Base-by-base conservation (phyloP, 192 early-diverging fungal genomes). In the Mortierella claussenii region DNA sequence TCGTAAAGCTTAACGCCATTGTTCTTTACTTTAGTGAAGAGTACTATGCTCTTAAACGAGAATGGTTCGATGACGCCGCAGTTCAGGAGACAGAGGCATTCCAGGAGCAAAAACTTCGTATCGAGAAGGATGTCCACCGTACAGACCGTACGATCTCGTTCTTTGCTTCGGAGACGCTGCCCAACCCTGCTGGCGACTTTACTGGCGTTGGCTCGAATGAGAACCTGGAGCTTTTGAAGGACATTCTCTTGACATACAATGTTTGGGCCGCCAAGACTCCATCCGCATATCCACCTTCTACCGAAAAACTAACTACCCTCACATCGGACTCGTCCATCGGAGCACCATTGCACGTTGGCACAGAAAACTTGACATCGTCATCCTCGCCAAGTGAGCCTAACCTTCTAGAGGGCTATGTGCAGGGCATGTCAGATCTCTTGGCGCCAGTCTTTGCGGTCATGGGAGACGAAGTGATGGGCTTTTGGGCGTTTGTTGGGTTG, bases 341-440 rank as follows among this genome's bases (percentile, higher is more conserved):
- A n/a, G n/a, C n/a, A n/a, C n/a, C n/a, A n/a, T n/a, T n/a, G n/a
- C n/a, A n/a, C n/a, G n/a, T n/a, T n/a, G n/a, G n/a, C n/a, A n/a
- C n/a, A n/a, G n/a, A n/a, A n/a, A 10, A 10, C 8, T 10, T 7
- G 7, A 40, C 37, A 28, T n/a, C 60, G 17, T 3, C 32, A 13
- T 13, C 56, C 15, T 2, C 55, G 9, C 4, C 43, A 4, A 23
- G 26, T 11, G 80, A 79, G 73, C 59, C 58, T 40, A 65, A 51
- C 54, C 82, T 67, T 10, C 33, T 76, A 17, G 64, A 62, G 42
- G 95, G 95, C 24, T 98, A 96, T 65, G 96, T 98, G 0, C 96
- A 99, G 79, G 98, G 98, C 13, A 99, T 99, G 98, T 93, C 90
- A 23, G 98, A 99, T 64, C 82, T 99, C 21, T 82, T 95, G 40